These are phyloP conservation scores for Wickerhamomyces ciferrii DNA, from an alignment of 805 yeast genomes.

Conservation along the genomic window DNA sequence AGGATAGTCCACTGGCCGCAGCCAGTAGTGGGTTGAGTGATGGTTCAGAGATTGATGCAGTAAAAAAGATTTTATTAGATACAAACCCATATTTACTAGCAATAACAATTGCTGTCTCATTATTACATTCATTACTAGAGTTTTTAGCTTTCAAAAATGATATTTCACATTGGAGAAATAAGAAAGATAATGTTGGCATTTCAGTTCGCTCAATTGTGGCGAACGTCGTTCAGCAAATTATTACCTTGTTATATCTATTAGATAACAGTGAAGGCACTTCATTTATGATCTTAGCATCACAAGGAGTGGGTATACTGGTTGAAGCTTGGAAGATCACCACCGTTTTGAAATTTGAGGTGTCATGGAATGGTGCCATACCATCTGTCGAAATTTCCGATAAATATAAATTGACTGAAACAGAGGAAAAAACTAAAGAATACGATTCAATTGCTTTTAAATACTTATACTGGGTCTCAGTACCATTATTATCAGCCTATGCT, in stretches of 20 bases:
- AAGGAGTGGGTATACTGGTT: constrained; percentile 31
- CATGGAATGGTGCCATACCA: constrained; percentile 17
- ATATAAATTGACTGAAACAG: constrained; percentile 29
- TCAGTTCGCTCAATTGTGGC: constrained; percentile 33
- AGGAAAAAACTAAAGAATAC: constrained; percentile 33
- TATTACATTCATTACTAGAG: constrained; percentile 32
- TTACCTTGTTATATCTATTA: constrained; percentile 31
- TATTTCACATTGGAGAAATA: constrained; percentile 34
- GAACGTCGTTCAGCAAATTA: constrained; percentile 32
- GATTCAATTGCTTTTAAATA: constrained; percentile 34
- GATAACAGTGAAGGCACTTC: constrained; percentile 35
- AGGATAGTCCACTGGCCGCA: constrained; percentile 13
- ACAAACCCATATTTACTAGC: constrained; percentile 30
- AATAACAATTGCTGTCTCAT: constrained; percentile 26
- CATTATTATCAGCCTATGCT: constrained; percentile 31
- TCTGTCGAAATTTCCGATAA: constrained; percentile 25
- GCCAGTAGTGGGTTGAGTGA: constrained; percentile 16
- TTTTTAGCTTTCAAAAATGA: constrained; percentile 37
- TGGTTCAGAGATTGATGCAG: constrained; percentile 28
- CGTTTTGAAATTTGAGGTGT: constrained; percentile 24
- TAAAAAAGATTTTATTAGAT: constrained; percentile 30
- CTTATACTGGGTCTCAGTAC: constrained; percentile 29
- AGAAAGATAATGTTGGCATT: constrained; percentile 34
- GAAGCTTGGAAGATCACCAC: constrained; percentile 40
- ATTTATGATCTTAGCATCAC: constrained; percentile 29